Percentiles rank a stretch among this genome's conserved stretches.
Evolutionary conservation across 768 basidiomycete genomes (phyloP).

Genomic region (Mycena polygramma): DNA sequence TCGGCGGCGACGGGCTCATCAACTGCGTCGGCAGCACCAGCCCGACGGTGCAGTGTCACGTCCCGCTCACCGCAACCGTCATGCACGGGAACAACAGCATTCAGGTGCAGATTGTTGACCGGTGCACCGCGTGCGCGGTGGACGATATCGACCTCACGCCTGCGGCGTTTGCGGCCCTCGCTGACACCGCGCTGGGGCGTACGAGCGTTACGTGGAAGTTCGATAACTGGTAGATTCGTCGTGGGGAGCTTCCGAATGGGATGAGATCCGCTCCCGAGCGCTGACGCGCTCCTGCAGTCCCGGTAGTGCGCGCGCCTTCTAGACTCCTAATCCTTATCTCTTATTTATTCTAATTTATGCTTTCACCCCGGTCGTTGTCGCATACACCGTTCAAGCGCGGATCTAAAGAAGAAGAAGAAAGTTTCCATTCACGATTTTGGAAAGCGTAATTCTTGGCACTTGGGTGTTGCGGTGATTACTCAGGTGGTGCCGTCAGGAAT

Average conservation of each 20-base stretch:
- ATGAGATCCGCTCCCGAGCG: slow-evolving; percentile 5
- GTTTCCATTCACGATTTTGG: no score
- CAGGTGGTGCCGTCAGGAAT: no score
- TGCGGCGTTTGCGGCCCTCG: slow-evolving; percentile 44
- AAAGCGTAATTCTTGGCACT: no score
- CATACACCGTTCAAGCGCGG: no score
- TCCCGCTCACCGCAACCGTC: slow-evolving; percentile 42
- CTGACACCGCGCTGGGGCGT: slow-evolving; percentile 44
- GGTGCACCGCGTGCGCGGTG: slow-evolving; percentile 60
- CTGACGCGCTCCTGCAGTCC: no score
- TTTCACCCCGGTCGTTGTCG: no score
- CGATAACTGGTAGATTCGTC: slow-evolving; percentile 35
- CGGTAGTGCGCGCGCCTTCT: no score
- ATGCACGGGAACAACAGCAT: slow-evolving; percentile 50
- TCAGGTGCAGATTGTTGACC: slow-evolving; percentile 59
- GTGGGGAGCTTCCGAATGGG: neutral
- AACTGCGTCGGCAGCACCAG: slow-evolving; percentile 26
- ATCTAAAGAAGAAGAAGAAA: no score
- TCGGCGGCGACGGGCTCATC: slow-evolving; percentile 48
- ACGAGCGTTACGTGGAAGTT: slow-evolving; percentile 57
- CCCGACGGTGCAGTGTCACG: slow-evolving; percentile 31
- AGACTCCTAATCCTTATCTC: no score
- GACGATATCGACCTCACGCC: slow-evolving; percentile 49
- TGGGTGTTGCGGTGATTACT: no score
- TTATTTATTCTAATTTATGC: no score